phyloP scores from a whole-genome alignment of 164 flowering plant species.

The Vitis vinifera region ASM3070453v1 NC_081820.1:25914001-25914500 shows the following conservation, averaged over 20 bases:
- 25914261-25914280: conserved; percentile 97
- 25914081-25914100: conserved; percentile 89
- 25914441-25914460: too few relatives aligned
- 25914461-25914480: too few relatives aligned
- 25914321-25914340: conserved; percentile 98
- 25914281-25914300: conserved; percentile 93
- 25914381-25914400: conserved; percentile 99
- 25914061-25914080: conserved; percentile 79
- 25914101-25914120: conserved; percentile 97
- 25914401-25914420: conserved; percentile 25
- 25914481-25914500: too few relatives aligned
- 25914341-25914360: conserved; percentile 99
- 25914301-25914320: conserved; percentile 92
- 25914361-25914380: conserved; percentile 93
- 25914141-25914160: conserved; percentile 99
- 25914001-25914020: conserved; percentile 98
- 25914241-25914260: conserved; percentile 96
- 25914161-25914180: conserved; percentile 98
- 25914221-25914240: conserved; percentile 99
- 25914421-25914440: too few relatives aligned
- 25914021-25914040: conserved; percentile 79
- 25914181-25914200: conserved; percentile 96
- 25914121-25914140: conserved; percentile 99
- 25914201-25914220: conserved; percentile 98
- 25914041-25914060: conserved; percentile 46